Evolutionary conservation across 805 yeast species (phyloP), one percentile per base, ranked within the genome.

Genomic region (Monosporozyma aquatica): DNA sequence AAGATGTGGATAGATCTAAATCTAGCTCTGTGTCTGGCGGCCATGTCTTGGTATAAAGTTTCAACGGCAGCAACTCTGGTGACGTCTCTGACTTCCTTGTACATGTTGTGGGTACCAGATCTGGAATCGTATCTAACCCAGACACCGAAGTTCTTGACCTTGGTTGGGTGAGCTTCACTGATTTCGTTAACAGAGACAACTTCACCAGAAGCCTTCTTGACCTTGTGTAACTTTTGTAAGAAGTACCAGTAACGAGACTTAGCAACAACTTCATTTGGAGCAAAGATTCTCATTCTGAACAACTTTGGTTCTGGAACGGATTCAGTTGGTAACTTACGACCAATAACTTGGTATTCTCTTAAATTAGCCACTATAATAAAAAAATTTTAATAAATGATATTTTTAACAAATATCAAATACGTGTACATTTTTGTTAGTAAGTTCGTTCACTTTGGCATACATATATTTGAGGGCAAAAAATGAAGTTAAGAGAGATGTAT

Each of bases 211-310:
- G 98, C 92, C 80, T 86, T 87, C 92, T 92, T 92, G 70, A 92
- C 96, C 81, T 94, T 90, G 86, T 90, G 95, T 73, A 92, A 82
- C 75, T 87, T 89, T 76, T 90, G 95, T 77, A 92, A 83, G 81
- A 92, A 92, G 81, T 92, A 92, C 99, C 99, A 92, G 95, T 87
- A 92, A 79, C 99, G 90, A 66, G 99, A 92, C 82, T 92, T 92
- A 70, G 98, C 98, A 71, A 92, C 94, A 71, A 92, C 97, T 64
- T 79, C 84, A 79, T 92, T 92, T 66, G 95, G 89, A 69, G 98
- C 98, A 72, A 92, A 92, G 76, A 92, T 87, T 81, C 96, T 87
- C 97, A 92, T 92, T 74, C 98, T 87, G 95, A 82, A 92, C 76
- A 92, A 86, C 82, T 90, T 92, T 74, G 98, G 99, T 78, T 89